phyloP scores from a whole-genome alignment of 2,329 filamentous ascomycete species.

The Botrytis paeoniae region DNA sequence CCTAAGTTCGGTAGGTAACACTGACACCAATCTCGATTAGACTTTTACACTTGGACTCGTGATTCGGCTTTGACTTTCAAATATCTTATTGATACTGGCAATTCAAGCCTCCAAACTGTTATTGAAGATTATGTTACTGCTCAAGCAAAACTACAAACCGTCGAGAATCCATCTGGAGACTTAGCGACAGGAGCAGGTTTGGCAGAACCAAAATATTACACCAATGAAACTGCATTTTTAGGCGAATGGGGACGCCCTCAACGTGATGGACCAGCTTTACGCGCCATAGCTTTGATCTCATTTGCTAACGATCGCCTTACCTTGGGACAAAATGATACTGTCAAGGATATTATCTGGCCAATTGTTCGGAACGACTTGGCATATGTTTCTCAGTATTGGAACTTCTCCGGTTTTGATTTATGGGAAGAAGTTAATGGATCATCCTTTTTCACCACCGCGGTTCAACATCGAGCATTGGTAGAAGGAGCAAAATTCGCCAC shows the following conservation, averaged over 20 bases:
- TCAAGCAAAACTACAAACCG: conserved; percentile 56
- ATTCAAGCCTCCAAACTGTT: conserved; percentile 43
- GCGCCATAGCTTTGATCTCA: conserved; percentile 67
- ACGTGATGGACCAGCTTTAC: conserved; percentile 74
- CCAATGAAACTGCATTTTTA: conserved; percentile 61
- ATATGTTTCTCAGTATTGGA: conserved; percentile 73
- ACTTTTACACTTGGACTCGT: conserved; percentile 75
- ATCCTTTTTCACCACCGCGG: conserved; percentile 74
- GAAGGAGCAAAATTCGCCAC: conserved; percentile 66
- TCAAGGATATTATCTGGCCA: conserved; percentile 61
- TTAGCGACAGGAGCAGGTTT: conserved; percentile 49
- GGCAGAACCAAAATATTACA: conserved; percentile 71
- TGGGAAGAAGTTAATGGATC: conserved; percentile 78
- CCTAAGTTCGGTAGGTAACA: not conserved
- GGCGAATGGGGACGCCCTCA: conserved; percentile 63
- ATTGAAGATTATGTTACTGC: conserved; percentile 67
- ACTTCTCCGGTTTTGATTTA: conserved; percentile 63
- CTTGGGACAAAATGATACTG: conserved; percentile 50
- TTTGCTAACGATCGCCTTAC: conserved; percentile 70
- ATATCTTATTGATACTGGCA: conserved; percentile 63
- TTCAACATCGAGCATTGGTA: conserved; percentile 58
- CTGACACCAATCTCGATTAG: conserved; percentile 42
- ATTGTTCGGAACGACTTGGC: conserved; percentile 70
- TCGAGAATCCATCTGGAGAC: conserved; percentile 52
- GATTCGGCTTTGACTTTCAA: conserved; percentile 73